Evolutionary conservation across 495 filamentous ascomycete genomes (phyloP), one percentile per base, ranked within the genome.

Genomic region (Aspergillus cavernicola): DNA sequence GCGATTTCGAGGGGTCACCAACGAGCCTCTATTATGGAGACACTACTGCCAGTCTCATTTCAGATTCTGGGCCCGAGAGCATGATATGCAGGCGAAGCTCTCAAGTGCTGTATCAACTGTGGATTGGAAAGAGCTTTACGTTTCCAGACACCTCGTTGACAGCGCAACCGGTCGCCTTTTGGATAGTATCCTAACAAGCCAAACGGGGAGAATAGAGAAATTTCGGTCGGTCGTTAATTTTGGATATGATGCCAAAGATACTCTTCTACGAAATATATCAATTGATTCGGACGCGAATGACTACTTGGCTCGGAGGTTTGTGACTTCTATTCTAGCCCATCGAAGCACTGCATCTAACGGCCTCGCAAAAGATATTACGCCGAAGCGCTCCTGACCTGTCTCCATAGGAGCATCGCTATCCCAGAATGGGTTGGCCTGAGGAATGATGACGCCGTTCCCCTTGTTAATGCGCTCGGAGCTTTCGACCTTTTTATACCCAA

Each of bases 241-340:
- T 57, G 93, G 91, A 1, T 92, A 88, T 53, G 90, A 97, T 77
- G 89, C 83, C 18, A 96, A 96, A 64, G 93, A 96, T 64, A 84
- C 81, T 19, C 76, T 98, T 32, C 57, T 92, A 36, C 74, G 78
- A 51, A 82, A 95, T 59, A 79, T 78, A 42, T 68, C 71, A 9
- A 71, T 78, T 28, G 72, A 76, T 26, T 76, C 84, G n/a, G 73
- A 80, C 13, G 73, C 66, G 11, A 82, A 87, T 18, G 92, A 98
- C 73, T 77, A 85, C 45, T 69, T 98, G 57, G 89, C 93, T 13
- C 79, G 90, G 72, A 86, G 88, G 85, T 96, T 45, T 32, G 66
- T 56, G 29, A 67, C 46, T 55, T 43, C 64, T 49, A 28, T 55
- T 43, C 64, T 49, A 28, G 50, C 33, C 9, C 37, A 23, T 32